A percentile compares a stretch with the other conserved stretches of the same genome.
phyloP scores from a whole-genome alignment of 73 alveolate species.

The Loxodes magnus region DNA sequence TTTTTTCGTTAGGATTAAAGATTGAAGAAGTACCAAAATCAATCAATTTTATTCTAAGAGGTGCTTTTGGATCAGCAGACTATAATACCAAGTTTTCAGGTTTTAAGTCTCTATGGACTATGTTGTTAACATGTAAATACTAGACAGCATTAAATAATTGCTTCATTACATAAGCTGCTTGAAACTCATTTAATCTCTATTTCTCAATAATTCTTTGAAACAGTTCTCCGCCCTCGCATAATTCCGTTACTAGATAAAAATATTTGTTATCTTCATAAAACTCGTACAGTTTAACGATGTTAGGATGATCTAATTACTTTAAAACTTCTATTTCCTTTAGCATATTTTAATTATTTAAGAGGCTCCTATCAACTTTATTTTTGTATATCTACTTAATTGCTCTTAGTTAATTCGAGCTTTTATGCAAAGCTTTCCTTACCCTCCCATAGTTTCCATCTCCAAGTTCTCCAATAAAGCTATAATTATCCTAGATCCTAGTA shows the following conservation, averaged over 20 bases:
- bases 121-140: slow-evolving; percentile 28
- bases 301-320: slow-evolving; percentile 32
- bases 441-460: too few relatives aligned
- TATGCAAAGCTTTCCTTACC: too few relatives aligned
- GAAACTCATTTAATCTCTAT: slow-evolving; percentile 15
- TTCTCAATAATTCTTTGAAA: slow-evolving; percentile 16
- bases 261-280: slow-evolving; percentile 20
- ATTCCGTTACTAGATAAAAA: slow-evolving; percentile 31
- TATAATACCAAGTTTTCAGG: slow-evolving; percentile 32
- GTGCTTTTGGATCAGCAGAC: slow-evolving; percentile 10
- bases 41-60: slow-evolving; percentile 24
- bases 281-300: slow-evolving; percentile 32
- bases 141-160: slow-evolving; percentile 18
- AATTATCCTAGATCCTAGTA: too few relatives aligned
- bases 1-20: slow-evolving; percentile 14
- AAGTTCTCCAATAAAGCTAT: too few relatives aligned
- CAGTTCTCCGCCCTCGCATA: slow-evolving; percentile 25
- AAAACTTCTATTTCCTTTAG: slow-evolving; percentile 26
- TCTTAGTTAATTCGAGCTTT: too few relatives aligned
- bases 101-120: slow-evolving; percentile 31
- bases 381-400: too few relatives aligned
- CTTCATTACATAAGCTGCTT: slow-evolving; percentile 24
- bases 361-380: too few relatives aligned
- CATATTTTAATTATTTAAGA: too few relatives aligned
- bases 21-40: slow-evolving; percentile 32